These are phyloP conservation scores for Lepidium didymum DNA, from an alignment of 345 rosid genomes.

Conservation along the genomic window DNA sequence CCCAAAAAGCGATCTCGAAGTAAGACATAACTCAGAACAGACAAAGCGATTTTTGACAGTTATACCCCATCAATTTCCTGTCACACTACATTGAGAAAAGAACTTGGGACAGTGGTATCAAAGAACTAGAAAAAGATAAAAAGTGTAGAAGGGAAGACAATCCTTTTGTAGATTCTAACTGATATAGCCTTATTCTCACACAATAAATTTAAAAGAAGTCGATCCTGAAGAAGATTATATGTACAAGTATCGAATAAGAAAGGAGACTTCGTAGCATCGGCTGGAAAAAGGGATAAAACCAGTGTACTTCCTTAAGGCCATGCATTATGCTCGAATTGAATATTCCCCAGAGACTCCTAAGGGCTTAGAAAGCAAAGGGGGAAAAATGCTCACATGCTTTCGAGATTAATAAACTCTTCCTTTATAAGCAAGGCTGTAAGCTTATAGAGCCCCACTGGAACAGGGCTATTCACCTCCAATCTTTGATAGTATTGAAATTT, in stretches of 20 bases:
- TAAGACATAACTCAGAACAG: neutral
- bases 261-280: neutral
- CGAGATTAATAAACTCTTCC: constrained; percentile 86
- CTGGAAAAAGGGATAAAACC: neutral
- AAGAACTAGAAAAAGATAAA: neutral
- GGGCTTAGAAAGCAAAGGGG: neutral
- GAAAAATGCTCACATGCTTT: constrained; percentile 69
- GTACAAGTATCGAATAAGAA: neutral
- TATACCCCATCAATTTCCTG: constrained; percentile 6
- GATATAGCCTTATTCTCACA: neutral
- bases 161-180: neutral
- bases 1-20: constrained; percentile 1
- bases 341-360: neutral
- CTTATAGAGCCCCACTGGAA: constrained; percentile 82
- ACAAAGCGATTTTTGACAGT: neutral
- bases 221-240: neutral
- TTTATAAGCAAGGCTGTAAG: constrained; percentile 92
- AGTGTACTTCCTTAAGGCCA: neutral
- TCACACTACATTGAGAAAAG: neutral
- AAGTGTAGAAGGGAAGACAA: neutral
- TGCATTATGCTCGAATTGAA: neutral
- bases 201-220: neutral
- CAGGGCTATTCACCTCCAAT: constrained; percentile 71
- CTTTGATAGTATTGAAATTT: constrained; percentile 96
- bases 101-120: neutral